Evolutionary conservation across 2,329 filamentous ascomycete species (phyloP), one percentile per base, ranked within the genome.

Genomic region (Fonsecaea pedrosoi): DNA sequence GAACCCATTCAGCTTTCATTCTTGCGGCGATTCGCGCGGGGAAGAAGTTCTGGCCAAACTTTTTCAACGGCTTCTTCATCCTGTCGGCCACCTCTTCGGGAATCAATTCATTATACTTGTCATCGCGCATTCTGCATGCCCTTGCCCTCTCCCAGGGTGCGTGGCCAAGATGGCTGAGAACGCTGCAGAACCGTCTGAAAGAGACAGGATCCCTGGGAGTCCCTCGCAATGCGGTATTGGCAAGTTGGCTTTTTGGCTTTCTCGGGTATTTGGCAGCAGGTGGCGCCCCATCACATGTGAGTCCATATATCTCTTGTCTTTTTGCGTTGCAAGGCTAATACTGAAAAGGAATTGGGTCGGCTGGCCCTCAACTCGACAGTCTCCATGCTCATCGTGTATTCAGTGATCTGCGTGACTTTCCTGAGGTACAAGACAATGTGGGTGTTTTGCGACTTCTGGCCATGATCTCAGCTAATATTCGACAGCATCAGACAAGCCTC

Each of bases 11-110:
- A 42, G 70, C 76, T 1, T 80, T 79, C 65, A 77, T 82, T 34
- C 73, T 83, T 25, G 77, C 80, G 8, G 77, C 77, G 45, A 77
- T 83, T 3, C 75, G 78, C 35, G 79, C 77, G 48, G 76, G 77
- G 12, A 71, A 82, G 21, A 72, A 74, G 2, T 74, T 73, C 5
- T 76, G 76, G 69, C 80, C 81, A 1, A 77, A 78, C 54, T 77
- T 82, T 62, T 78, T 82, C 71, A 82, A 82, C 59, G 80, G 77
- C 1, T 79, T 82, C 65, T 81, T 79, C 72, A 76, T 82, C 40
- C 81, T 83, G 69, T 80, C 80, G 0, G 79, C 80, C 1, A 77
- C 78, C 34, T 79, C 79, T 1, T 77, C 77, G 9, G 80, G 77
- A 0, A 78, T 81, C 62, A 82, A 81, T 66, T 76, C 77, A 8